Evolutionary conservation across 106 monocot species (phyloP), one percentile per base, ranked within the genome.

Genomic region (Phalaenopsis aphrodite): DNA sequence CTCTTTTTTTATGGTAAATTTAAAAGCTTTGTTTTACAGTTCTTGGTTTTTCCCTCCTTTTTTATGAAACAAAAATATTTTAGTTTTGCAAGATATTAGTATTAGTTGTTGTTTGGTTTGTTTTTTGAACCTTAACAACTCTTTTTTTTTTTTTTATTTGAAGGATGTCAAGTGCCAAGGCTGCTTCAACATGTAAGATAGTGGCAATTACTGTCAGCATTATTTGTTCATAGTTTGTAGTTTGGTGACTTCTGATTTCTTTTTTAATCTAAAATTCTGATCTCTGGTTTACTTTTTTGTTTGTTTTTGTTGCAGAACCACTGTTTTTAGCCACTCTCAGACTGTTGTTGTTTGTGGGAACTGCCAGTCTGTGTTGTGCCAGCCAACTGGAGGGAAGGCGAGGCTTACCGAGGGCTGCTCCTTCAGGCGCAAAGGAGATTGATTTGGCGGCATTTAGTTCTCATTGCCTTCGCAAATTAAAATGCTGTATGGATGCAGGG

Each of bases 111-210:
- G 23, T n/a, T 24, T 23, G 3, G 4, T 3, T 65, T 65, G 52
- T 41, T 30, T 41, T 9, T 64, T 76, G 15, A 8, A 19, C 42
- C 19, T 45, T 45, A 18, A 46, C 2, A 2, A 46, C 6, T 17
- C 80, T 47, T 55, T 68, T 67, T 75, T 23, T 80, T 76, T 45
- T 45, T 17, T 36, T 67, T 37, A 37, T 16, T 79, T 83, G 76
- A 21, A 90, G 90, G 90, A 90, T 84, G 90, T 90, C 67, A 87
- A 90, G 77, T 90, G 90, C 77, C 90, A 90, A 79, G 90, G 90
- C 1, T 90, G 90, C 75, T 90, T 90, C 81, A 87, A 83, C 85
- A 90, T 90, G 90, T 90, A 85, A 85, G 87, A 64, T 23, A 56
- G n/a, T 42, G 55, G 4, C 55, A 4, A 18, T 72, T 17, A 4